phyloP scores from a whole-genome alignment of 345 rosid species.

The Salix udensis region DNA sequence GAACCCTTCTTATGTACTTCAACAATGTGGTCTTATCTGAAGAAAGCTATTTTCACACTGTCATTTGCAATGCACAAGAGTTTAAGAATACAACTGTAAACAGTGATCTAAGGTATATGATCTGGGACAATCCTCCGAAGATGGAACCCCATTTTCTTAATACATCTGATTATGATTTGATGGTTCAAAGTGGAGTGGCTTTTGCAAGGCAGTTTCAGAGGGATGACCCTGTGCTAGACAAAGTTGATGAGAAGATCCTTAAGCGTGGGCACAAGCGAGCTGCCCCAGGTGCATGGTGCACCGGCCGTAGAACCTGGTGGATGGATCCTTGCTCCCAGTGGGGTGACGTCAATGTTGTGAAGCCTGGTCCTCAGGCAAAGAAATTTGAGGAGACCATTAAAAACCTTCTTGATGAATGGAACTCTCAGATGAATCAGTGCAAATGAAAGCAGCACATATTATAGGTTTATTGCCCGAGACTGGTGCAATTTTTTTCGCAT shows the following conservation, averaged over 20 bases:
- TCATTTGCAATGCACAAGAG: conserved; percentile 83
- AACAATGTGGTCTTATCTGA: conserved; percentile 78
- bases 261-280: conserved; percentile 55
- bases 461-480: conserved; percentile 4
- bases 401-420: conserved; percentile 69
- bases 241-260: conserved; percentile 69
- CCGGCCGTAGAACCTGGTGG: conserved; percentile 69
- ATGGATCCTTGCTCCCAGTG: conserved; percentile 90
- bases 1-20: conserved; percentile 88
- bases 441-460: conserved; percentile 38
- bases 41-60: conserved; percentile 90
- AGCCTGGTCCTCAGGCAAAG: conserved; percentile 76
- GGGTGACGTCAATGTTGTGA: conserved; percentile 78
- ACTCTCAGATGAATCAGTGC: conserved; percentile 70
- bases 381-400: conserved; percentile 60
- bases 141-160: conserved; percentile 88
- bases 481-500: conserved; percentile 25
- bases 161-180: conserved; percentile 51
- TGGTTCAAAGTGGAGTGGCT: conserved; percentile 86
- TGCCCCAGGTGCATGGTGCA: conserved; percentile 91
- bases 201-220: conserved; percentile 75
- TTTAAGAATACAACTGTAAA: conserved; percentile 82
- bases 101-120: conserved; percentile 76
- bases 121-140: conserved; percentile 97
- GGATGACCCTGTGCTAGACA: conserved; percentile 66